Evolutionary conservation across 208 protist species (phyloP), one percentile per base, ranked within the genome.

Genomic region (Leishmania lainsoni): DNA sequence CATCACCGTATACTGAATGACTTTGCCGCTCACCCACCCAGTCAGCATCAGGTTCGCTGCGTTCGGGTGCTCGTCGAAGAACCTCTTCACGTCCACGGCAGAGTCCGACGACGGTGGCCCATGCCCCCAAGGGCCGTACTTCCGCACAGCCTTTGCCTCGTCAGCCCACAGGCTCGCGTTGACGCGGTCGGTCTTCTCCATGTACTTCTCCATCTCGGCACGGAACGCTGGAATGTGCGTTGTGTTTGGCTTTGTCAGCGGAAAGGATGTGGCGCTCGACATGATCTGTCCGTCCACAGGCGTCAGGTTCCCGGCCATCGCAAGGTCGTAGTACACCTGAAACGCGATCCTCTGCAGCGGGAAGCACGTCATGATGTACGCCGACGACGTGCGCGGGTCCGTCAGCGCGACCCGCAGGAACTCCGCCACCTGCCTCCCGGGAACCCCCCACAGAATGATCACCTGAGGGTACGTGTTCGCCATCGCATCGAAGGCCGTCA

Each of bases 391-490:
- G 17, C 86, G 85, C 14, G 79, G 63, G 61, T 91, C 85, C 5
- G 71, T 82, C 39, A 91, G 68, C 49, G 85, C 68, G 61, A 59
- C 48, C 42, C 63, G 49, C 10, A 92, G 56, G 70, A 94, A 92
- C 35, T 70, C 22, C 17, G 42, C 39, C 2, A 81, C 84, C 76
- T 90, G 85, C 16, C 6, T 8, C 3, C 77, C 72, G 3, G 81
- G 75, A 4, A 75, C 52, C 5, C 91, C 87, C 52, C 83, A 89
- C 16, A 92, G n/a, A 32, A 94, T 66, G 39, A 92, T 76, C 45
- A 81, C 91, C 83, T 94, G 89, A 59, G 87, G 89, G 69, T 75
- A 76, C 39, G 76, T 76, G 58, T 86, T n/a, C n/a, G n/a, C n/a
- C n/a, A n/a, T n/a, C n/a, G n/a, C n/a, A n/a, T n/a, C n/a, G n/a